These are phyloP conservation scores for Kernera saxatilis DNA, from an alignment of 345 rosid species.

Conservation along the genomic window DNA sequence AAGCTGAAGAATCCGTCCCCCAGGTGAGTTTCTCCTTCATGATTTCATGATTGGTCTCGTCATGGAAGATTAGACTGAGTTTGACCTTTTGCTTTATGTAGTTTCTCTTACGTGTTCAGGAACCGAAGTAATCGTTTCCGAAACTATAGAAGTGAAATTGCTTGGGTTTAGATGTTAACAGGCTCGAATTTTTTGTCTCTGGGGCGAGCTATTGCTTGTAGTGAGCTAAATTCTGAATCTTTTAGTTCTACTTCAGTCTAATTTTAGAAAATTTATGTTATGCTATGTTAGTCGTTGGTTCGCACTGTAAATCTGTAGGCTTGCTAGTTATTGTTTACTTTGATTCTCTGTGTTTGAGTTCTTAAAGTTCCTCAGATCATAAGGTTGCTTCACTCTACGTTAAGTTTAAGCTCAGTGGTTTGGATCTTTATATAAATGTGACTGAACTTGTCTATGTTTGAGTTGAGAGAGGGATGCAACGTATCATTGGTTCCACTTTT, in stretches of 20 bases:
- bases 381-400: neutral
- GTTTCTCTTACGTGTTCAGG: neutral
- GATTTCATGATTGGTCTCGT: neutral
- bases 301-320: neutral
- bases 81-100: neutral
- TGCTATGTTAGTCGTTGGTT: neutral
- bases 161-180: neutral
- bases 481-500: neutral
- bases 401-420: neutral
- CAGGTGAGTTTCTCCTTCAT: slow-evolving; percentile 12
- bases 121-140: neutral
- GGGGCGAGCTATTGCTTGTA: neutral
- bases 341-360: neutral
- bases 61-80: neutral
- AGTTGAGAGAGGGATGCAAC: neutral
- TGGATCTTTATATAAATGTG: neutral
- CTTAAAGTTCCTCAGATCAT: neutral
- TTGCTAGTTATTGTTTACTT: neutral
- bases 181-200: neutral
- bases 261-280: neutral
- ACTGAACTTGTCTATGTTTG: neutral
- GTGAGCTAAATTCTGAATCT: neutral
- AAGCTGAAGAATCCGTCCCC: neutral
- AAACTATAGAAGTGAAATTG: neutral
- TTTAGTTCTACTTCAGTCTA: neutral